Evolutionary conservation across 306 rosid genomes (phyloP), one percentile per base, ranked within the genome.

Genomic region (Fragaria iinumae): DNA sequence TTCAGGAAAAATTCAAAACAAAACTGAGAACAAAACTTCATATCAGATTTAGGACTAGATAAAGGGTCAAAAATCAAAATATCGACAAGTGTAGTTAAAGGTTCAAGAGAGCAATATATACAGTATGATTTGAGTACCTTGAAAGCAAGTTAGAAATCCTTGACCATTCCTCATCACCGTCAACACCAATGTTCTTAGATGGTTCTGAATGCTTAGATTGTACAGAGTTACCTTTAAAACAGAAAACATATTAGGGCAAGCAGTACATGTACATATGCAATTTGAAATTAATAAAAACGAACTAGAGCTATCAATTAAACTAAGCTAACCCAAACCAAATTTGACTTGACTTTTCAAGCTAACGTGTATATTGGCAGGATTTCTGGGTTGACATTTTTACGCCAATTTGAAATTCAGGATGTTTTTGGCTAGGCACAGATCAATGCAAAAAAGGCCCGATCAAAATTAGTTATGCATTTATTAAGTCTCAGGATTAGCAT

Each of bases 131-230:
- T 49, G 34, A 73, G 67, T 81, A 94, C 98, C 98, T 90, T 68
- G 23, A 76, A 55, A 88, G 87, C 85, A 85, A 75, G 57, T 80
- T 83, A 74, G 91, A 87, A 80, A 92, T 80, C 67, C 71, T 79
- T 57, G 86, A 80, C 98, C 98, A 94, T 57, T 86, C 97, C 77
- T 85, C 86, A 55, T 94, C 97, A 73, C 57, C 77, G 56, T 81
- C 84, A 67, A 64, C 78, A 76, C 81, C 87, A 48, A 65, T 59
- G 78, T 76, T 75, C 71, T 76, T 82, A 60, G 84, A 87, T 72
- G 83, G 69, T 53, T 90, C 83, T 72, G 80, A 79, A 72, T 49
- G 81, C 76, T 82, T 83, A 65, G 89, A 74, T 53, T 29, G 69
- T 69, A 56, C 90, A 53, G 76, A 77, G 84, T 85, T 78, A 39